Evolutionary conservation across 1,284 basidiomycete species (phyloP).

Genomic region (Vanrija sp.): DNA sequence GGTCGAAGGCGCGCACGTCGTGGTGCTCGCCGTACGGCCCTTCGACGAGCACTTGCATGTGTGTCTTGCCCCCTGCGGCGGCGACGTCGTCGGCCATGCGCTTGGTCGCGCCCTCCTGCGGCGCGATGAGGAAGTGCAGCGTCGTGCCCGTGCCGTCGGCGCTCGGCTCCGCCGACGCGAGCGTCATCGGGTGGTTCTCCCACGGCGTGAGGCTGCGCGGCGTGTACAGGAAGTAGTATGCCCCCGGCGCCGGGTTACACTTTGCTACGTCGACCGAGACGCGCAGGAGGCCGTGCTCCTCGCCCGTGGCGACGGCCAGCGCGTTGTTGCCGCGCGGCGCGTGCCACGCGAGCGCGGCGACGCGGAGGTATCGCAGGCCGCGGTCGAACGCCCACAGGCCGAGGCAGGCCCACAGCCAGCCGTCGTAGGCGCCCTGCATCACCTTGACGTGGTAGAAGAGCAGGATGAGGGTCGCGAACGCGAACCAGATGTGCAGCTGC

Average conservation of each 20-base stretch:
- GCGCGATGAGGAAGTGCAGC: slow-evolving; percentile 29
- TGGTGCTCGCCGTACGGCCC: slow-evolving; percentile 33
- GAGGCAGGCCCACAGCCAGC: slow-evolving; percentile 26
- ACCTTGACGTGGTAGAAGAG: slow-evolving; percentile 25
- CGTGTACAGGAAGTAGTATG: slow-evolving; percentile 34
- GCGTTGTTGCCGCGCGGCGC: slow-evolving; percentile 15
- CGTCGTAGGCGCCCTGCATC: slow-evolving; percentile 17
- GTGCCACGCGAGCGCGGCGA: slow-evolving; percentile 22
- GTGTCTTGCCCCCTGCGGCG: neutral
- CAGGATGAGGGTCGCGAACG: slow-evolving; percentile 15
- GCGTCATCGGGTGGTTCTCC: slow-evolving; percentile 37
- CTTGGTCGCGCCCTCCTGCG: slow-evolving; percentile 23
- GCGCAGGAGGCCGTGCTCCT: slow-evolving; percentile 52
- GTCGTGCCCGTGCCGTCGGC: neutral
- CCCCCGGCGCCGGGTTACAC: slow-evolving; percentile 21
- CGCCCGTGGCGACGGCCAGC: slow-evolving; percentile 12
- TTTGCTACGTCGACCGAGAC: slow-evolving; percentile 23
- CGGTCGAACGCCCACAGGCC: slow-evolving; percentile 32
- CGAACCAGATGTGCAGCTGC: slow-evolving; percentile 24
- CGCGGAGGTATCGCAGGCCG: slow-evolving; percentile 22
- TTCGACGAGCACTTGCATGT: slow-evolving; percentile 23
- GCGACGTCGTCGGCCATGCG: neutral
- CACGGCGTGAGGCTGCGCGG: slow-evolving; percentile 23
- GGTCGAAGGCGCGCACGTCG: slow-evolving; percentile 22
- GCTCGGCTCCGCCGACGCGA: slow-evolving; percentile 20